phyloP scores from a whole-genome alignment of 1,284 basidiomycete species.

The Sparassis latifolia region DNA sequence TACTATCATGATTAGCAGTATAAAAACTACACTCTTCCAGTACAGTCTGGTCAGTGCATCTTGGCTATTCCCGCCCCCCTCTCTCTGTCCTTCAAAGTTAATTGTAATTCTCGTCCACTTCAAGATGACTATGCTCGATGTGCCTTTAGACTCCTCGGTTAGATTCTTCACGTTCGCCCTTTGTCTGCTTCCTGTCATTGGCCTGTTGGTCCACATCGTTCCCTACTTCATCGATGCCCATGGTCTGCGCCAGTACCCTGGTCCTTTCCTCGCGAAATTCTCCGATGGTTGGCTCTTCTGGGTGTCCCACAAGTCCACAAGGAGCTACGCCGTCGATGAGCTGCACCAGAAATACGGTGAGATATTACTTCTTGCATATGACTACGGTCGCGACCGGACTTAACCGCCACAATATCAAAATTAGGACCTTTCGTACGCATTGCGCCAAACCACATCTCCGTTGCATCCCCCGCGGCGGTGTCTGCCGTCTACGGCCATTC shows the following conservation, averaged over 20 bases:
- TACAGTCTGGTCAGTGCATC: too few relatives aligned
- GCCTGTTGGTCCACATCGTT: slow-evolving; percentile 8
- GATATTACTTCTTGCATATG: slow-evolving; percentile 3
- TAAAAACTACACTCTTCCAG: too few relatives aligned
- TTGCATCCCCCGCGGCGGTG: slow-evolving; percentile 39
- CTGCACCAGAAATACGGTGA: slow-evolving; percentile 41
- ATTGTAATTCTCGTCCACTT: too few relatives aligned
- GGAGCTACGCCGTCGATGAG: slow-evolving; percentile 38
- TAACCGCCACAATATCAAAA: slow-evolving; percentile 9
- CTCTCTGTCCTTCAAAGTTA: too few relatives aligned
- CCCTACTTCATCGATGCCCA: slow-evolving; percentile 26
- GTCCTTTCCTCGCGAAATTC: slow-evolving; percentile 32
- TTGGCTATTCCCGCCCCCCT: too few relatives aligned
- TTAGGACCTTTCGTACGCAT: too few relatives aligned
- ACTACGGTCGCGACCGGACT: neutral
- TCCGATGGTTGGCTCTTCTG: too few relatives aligned
- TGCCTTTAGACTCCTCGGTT: too few relatives aligned
- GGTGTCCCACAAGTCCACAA: slow-evolving; percentile 25
- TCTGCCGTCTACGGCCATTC: slow-evolving; percentile 34
- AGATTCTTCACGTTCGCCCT: too few relatives aligned
- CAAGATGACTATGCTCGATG: too few relatives aligned
- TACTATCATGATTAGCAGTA: too few relatives aligned
- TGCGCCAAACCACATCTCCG: slow-evolving; percentile 24
- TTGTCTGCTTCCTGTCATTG: neutral
- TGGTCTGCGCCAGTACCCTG: slow-evolving; percentile 30